Evolutionary conservation across 371 early-diverging fungal species (phyloP), one percentile per base, ranked within the genome.

Genomic region (Syncephalastrum sp.): DNA sequence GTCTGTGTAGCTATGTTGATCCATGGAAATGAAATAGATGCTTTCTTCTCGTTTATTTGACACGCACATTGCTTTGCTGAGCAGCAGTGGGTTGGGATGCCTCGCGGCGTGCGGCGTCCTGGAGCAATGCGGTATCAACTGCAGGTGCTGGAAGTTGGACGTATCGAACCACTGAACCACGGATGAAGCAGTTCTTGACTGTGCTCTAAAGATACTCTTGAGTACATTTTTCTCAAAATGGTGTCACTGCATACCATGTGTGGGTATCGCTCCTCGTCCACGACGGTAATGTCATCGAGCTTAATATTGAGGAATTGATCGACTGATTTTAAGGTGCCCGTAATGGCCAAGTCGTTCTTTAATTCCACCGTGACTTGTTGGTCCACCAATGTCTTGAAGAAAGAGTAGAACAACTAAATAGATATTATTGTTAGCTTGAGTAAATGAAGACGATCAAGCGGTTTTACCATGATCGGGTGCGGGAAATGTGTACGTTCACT

Each of bases 261-360:
- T 24, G 98, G 99, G 68, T 94, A 96, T 57, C 90, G 83, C 62
- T 83, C 85, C 67, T 93, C 88, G 60, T 98, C 95, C 3, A 85
- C 82, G 1, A 96, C 96, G 46, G 77, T 74, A 64, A 97, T 92
- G 43, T 94, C 89, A 64, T 97, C 93, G 50, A 99, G 75, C 69
- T 95, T 97, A 65, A 99, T 91, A 77, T 99, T 99, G 58, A 99
- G 81, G 72, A 94, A 99, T 72, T 97, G 98, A 82, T 99, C 99
- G 12, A 99, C 98, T 3, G 96, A 96, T 29, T 91, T 91, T 24
- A 99, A 81, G 15, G 84, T 88, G 15, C 99, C 99, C 21, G 82
- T 84, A 57, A 99, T 92, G 19, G 89, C 85, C 50, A 99, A 68
- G 74, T 97, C 99, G 70, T 99, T 99, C 57, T 99, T 99, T 63